Base-by-base conservation (phyloP, 139 green algal species). In the Axilococcus clingmanii region DNA sequence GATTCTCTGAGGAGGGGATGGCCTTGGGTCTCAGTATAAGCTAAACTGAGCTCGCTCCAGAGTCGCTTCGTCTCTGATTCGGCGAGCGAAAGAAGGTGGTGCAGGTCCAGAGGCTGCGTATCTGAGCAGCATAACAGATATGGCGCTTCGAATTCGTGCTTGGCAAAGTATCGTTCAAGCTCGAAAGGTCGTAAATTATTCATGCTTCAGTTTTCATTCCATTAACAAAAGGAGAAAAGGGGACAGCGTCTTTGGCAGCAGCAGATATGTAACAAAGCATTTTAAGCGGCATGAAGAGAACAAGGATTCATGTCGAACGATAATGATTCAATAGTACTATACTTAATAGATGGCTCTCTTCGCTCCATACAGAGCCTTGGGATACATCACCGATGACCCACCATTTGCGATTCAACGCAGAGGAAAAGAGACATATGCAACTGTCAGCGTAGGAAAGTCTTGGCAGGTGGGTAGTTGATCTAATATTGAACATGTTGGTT, bases 361-460 rank as follows among this genome's bases (percentile, higher is more conserved):
- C 24, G 24, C 43, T 16, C 49, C 49, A 6, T 57, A 87, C 28
- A n/a, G 63, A 48, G 89, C 85, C 20, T 63, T 96, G 14, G 89
- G 89, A 1, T 89, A 93, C 65, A 89, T 96, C 47, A 90, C 76
- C 5, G 89, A 94, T 23, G 68, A 76, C 20, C 70, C 85, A 3
- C 89, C 87, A 0, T 94, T 95, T 54, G 80, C 70, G 1, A 71
- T 91, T 5, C 74, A 88, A 41, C 59, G 84, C 7, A 68, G 72
- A 1, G 89, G 88, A 7, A 78, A 76, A 38, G 81, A 94, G 46
- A 79, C 71, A 0, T 93, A 72, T 43, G 81, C 94, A 7, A 89
- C 80, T 2, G 78, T 94, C 40, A 93, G 82, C 49, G 83, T 94
- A 2, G 89, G 89, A 15, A 85, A 86, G 23, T 74, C 84, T 35